Percentiles rank a stretch among this genome's conserved stretches.
Conservation (phyloP, 1,284 basidiomycete genomes). For the Leucoagaricus sp. region DNA sequence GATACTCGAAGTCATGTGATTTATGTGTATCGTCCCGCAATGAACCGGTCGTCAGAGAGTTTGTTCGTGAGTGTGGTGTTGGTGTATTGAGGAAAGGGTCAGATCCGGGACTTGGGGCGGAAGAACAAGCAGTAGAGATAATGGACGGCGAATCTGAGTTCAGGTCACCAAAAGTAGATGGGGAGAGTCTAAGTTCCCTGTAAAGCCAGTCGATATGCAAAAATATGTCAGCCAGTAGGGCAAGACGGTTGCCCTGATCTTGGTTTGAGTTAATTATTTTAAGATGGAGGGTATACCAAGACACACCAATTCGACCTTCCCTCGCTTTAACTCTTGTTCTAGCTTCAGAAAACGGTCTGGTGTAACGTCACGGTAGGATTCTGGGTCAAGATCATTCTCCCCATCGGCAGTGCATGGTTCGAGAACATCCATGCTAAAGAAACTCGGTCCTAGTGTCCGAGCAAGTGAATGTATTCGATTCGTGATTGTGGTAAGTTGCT, state of each 20-base stretch:
- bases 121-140: slow-evolving; percentile 36
- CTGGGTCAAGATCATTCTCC: slow-evolving; percentile 41
- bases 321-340: slow-evolving; percentile 79
- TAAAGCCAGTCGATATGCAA: slow-evolving; percentile 80
- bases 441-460: slow-evolving; percentile 61
- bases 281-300: not conserved
- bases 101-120: slow-evolving; percentile 32
- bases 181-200: slow-evolving; percentile 70
- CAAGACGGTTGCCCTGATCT: slow-evolving; percentile 63
- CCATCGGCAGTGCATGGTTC: slow-evolving; percentile 44
- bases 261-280: not conserved
- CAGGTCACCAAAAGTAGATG: slow-evolving; percentile 51
- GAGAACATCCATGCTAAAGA: slow-evolving; percentile 59
- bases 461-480: slow-evolving; percentile 60
- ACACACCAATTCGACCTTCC: slow-evolving; percentile 78
- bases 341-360: slow-evolving; percentile 76
- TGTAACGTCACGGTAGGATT: slow-evolving; percentile 64
- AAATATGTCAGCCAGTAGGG: slow-evolving; percentile 62
- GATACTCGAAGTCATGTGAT: slow-evolving; percentile 40
- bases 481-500: slow-evolving; percentile 67
- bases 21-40: slow-evolving; percentile 37
- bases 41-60: slow-evolving; percentile 30
- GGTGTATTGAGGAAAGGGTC: slow-evolving; percentile 62
- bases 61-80: slow-evolving; percentile 46
- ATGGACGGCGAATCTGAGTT: slow-evolving; percentile 34